phyloP scores from a whole-genome alignment of 2,329 filamentous ascomycete species.

The Metarhizium sp. region DNA sequence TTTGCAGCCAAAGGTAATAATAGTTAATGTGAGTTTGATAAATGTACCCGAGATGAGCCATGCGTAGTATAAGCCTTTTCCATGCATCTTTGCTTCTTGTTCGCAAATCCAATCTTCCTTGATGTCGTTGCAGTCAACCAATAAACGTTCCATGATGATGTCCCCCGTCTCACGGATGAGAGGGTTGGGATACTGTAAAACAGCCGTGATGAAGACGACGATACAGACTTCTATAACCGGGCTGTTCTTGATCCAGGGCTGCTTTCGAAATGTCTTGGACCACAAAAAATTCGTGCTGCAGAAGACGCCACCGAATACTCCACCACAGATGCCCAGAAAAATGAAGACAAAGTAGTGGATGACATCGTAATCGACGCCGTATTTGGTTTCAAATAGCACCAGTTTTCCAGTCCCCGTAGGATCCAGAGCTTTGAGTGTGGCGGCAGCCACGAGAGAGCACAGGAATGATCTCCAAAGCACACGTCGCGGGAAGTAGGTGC shows the following conservation, averaged over 20 bases:
- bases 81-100: slow-evolving; percentile 29
- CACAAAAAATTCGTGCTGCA: slow-evolving; percentile 49
- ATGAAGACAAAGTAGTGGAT: slow-evolving; percentile 48
- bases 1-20: slow-evolving; percentile 50
- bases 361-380: slow-evolving; percentile 44
- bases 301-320: slow-evolving; percentile 48
- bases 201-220: slow-evolving; percentile 41
- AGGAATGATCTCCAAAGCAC: slow-evolving; percentile 48
- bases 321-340: slow-evolving; percentile 45
- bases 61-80: slow-evolving; percentile 32
- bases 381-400: slow-evolving; percentile 51
- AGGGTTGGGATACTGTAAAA: slow-evolving; percentile 47
- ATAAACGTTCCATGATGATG: slow-evolving; percentile 43
- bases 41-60: slow-evolving; percentile 44
- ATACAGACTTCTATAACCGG: slow-evolving; percentile 47
- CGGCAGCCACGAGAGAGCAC: slow-evolving; percentile 45
- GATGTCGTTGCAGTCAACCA: slow-evolving; percentile 40
- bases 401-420: slow-evolving; percentile 51
- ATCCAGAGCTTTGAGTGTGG: slow-evolving; percentile 47
- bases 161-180: slow-evolving; percentile 46
- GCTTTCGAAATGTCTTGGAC: slow-evolving; percentile 44
- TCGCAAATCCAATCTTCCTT: slow-evolving; percentile 37
- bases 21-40: slow-evolving; percentile 45
- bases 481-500: slow-evolving; percentile 48
- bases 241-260: slow-evolving; percentile 41